Base-by-base conservation (phyloP, 1,139 yeast species). In the Debaryomyces psychrophilus region DNA sequence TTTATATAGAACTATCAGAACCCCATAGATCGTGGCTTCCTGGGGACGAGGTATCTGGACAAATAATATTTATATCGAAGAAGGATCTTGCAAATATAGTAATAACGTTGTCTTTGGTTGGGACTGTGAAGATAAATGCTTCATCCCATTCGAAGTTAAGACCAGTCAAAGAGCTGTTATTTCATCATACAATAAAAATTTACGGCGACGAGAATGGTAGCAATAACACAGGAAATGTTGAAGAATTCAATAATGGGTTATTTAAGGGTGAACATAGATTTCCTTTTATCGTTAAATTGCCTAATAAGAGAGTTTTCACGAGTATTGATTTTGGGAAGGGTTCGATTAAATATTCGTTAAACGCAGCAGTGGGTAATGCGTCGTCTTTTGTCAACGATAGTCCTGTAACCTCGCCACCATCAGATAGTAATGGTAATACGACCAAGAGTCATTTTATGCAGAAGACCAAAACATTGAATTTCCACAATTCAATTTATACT, bases 321-420 rank as follows among this genome's bases (percentile, higher is more conserved):
- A 83, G 92, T 47, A 79, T 90, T 23, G 87, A 85, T 54, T 90
- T 90, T 59, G 97, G 92, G 53, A 83, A 85, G 55, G 97, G 97
- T 8, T 79, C 89, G 15, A 87, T 90, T n/a, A 65, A 79, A 8
- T 90, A 90, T 62, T 65, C 71, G 28, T 67, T 90, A 39, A 76
- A 81, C 45, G 86, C 89, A 1, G 71, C 81, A 2, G 71, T 87
- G 18, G 67, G 73, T n/a, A 66, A 61, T 44, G 45, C 61, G 1
- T 51, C 60, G 2, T 34, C 41, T 5, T 26, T 40, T 14, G 28
- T 23, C 3, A 28, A 28, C 27, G 31, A 35, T 29, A 31, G 35
- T 22, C 41, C 41, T 8, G 38, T 26, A 9, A 22, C 31, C 2
- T 25, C 38, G 8, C 35, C 40, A 5, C 15, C 14, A 15, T 28